Percentiles rank a stretch among this genome's conserved stretches.
phyloP scores from a whole-genome alignment of 441 rosid species.

The Aquilaria agallochum region DNA sequence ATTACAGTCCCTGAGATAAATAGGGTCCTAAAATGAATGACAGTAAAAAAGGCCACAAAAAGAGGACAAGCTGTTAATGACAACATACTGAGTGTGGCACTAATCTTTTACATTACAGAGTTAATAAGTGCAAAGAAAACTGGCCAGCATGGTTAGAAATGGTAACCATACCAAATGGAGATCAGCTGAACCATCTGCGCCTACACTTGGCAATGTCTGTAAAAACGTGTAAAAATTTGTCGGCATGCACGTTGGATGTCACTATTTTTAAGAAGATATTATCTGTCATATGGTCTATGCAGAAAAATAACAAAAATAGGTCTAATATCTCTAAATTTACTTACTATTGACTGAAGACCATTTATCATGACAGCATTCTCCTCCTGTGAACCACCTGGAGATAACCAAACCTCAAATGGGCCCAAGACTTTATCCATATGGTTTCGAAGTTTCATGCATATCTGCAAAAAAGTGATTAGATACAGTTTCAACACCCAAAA shows the following conservation, averaged over 20 bases:
- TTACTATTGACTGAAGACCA: conserved; percentile 85
- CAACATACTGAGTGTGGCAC: too few relatives aligned
- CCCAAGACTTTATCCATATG: conserved; percentile 73
- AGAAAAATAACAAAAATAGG: neutral
- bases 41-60: too few relatives aligned
- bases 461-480: conserved; percentile 35
- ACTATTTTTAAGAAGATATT: too few relatives aligned
- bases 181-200: conserved; percentile 63
- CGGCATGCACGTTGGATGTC: too few relatives aligned
- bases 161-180: conserved; percentile 62
- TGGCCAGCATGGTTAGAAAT: conserved; percentile 5
- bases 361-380: conserved; percentile 69
- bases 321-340: too few relatives aligned
- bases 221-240: conserved; percentile 6
- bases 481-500: too few relatives aligned
- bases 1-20: neutral
- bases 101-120: too few relatives aligned
- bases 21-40: neutral
- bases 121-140: too few relatives aligned
- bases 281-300: neutral
- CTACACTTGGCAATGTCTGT: conserved; percentile 74
- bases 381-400: conserved; percentile 49
- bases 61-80: too few relatives aligned
- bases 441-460: conserved; percentile 68
- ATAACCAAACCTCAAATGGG: conserved; percentile 77